A percentile compares a stretch with the other conserved stretches of the same genome.
Evolutionary conservation across 1,284 basidiomycete genomes (phyloP).

Genomic region (Apiotrichum sp.): DNA sequence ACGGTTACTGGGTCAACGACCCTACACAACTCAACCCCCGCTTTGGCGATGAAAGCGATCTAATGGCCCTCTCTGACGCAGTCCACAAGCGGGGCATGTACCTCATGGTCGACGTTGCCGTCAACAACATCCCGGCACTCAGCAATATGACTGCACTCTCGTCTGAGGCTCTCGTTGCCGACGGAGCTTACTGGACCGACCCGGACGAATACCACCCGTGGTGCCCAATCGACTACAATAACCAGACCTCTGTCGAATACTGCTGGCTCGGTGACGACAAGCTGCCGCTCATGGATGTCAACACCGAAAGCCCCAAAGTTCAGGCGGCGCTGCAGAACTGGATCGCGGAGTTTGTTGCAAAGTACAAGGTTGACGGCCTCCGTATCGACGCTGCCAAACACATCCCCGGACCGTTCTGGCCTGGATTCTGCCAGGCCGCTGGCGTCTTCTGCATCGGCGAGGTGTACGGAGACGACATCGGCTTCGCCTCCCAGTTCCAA

Average conservation of each 20-base stretch:
- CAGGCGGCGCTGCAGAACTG: conserved; percentile 56
- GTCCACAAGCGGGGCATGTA: conserved; percentile 66
- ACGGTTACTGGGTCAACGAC: conserved; percentile 54
- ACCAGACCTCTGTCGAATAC: conserved; percentile 59
- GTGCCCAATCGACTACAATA: conserved; percentile 60
- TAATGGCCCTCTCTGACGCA: conserved; percentile 59
- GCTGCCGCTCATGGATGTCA: conserved; percentile 63
- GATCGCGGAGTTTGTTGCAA: conserved; percentile 58
- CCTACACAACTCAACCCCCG: conserved; percentile 59
- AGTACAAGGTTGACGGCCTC: conserved; percentile 58
- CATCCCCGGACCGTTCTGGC: conserved; percentile 40
- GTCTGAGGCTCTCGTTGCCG: conserved; percentile 23
- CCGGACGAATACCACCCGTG: conserved; percentile 56
- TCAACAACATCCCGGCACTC: conserved; percentile 63
- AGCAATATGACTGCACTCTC: conserved; percentile 16
- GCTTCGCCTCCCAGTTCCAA: conserved; percentile 36
- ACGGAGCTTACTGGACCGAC: conserved; percentile 34
- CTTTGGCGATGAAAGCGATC: conserved; percentile 63
- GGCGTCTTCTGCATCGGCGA: conserved; percentile 81
- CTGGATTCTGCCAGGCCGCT: conserved; percentile 57
- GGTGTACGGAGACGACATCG: conserved; percentile 58
- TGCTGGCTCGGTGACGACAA: conserved; percentile 70
- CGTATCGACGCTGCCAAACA: conserved; percentile 74
- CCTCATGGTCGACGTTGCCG: conserved; percentile 71
- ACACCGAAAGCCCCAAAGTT: conserved; percentile 61